A percentile compares a stretch with the other conserved stretches of the same genome.
These are phyloP conservation scores for Amaranthus hypochondriacus DNA, from an alignment of 148 eudicot species.

Conservation along the genomic window DNA sequence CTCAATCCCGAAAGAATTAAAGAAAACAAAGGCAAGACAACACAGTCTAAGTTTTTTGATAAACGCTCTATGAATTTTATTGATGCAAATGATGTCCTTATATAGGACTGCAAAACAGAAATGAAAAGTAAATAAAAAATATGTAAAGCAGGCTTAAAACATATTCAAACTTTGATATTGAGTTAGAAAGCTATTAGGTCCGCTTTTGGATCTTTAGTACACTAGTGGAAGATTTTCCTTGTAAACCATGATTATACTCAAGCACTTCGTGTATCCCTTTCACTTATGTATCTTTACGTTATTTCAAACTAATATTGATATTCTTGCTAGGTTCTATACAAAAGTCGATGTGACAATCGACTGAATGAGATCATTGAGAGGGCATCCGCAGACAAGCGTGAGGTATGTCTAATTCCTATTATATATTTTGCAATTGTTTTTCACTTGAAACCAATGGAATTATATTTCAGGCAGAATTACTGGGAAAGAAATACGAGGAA, in stretches of 20 bases:
- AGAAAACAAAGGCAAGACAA: too few relatives aligned
- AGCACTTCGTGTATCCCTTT: background rate
- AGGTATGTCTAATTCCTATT: slow-evolving; percentile 39
- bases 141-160: too few relatives aligned
- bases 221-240: background rate
- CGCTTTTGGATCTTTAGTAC: background rate
- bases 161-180: too few relatives aligned
- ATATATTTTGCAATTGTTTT: slow-evolving; percentile 4
- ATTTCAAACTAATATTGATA: slow-evolving; percentile 8
- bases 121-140: too few relatives aligned
- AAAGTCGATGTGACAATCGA: slow-evolving; percentile 93
- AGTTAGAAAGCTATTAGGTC: background rate
- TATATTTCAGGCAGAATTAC: slow-evolving; percentile 69
- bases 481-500: slow-evolving; percentile 94
- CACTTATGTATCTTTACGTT: background rate
- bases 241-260: background rate
- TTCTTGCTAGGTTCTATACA: slow-evolving; percentile 66
- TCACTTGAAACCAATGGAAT: background rate
- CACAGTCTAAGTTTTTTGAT: too few relatives aligned
- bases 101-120: too few relatives aligned
- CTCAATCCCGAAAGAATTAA: too few relatives aligned
- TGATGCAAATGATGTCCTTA: too few relatives aligned
- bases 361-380: slow-evolving; percentile 98
- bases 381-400: slow-evolving; percentile 88
- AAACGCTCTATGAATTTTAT: too few relatives aligned